Evolutionary conservation across 495 filamentous ascomycete genomes (phyloP), one percentile per base, ranked within the genome.

Genomic region (Extremus antarcticus): DNA sequence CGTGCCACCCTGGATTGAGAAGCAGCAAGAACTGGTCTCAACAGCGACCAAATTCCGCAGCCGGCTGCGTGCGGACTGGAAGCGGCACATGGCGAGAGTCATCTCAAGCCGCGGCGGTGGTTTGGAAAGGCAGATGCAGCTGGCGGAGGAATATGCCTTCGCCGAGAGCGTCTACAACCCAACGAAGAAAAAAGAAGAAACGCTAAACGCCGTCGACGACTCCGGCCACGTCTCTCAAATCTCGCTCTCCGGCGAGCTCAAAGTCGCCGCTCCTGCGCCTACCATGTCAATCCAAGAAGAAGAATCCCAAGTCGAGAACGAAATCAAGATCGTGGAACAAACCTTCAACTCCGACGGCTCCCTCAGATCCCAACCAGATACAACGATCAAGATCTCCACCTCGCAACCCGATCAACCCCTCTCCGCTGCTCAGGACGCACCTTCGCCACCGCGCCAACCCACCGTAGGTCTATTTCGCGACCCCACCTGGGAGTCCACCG

Each of bases 1-100:
- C 43, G 82, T 85, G 2, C 85, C 85, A 0, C 85, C 84, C 0
- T 89, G 85, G 94, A 96, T 98, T 47, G 92, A 97, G 68, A 97
- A 96, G 66, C 92, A 98, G 68, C 92, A 96, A 67, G 90, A 96
- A 61, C 73, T 98, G 8, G 75, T 82, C 3, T 80, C 76, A 51
- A 79, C 86, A 13, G 75, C 83, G 7, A 76, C 73, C 43, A 72
- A 76, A 7, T 96, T 98, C 67, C 79, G 92, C 3, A 67, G 74
- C 25, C 73, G 90, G 17, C 63, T 98, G 43, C 76, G 90, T 47
- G 77, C 74, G 32, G 90, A 96, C 58, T 98, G 92, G 92, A 84
- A 80, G 63, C 74, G 92, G 43, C 87, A 95, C 69, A 88, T 87
- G 13, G 81, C 90, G 2, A 70, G 87, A 39, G 74, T 81, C 52